These are phyloP conservation scores for Halophytophthora polymorphica DNA, from an alignment of 352 stramenopile species.

Conservation along the genomic window DNA sequence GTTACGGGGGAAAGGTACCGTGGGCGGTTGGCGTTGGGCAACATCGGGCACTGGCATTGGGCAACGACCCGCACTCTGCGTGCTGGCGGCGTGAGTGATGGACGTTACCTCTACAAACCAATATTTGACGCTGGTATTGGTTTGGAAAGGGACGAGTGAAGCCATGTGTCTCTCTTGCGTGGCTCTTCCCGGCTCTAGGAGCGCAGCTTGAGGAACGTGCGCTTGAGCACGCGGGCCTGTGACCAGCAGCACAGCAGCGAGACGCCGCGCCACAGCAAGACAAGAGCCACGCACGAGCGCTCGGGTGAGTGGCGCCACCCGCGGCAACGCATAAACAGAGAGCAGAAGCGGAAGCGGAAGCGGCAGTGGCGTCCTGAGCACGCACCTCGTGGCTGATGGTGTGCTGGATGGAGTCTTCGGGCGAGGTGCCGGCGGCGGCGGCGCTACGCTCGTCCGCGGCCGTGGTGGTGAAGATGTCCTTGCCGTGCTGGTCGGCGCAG, in stretches of 20 bases:
- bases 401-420: constrained; percentile 43
- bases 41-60: not conserved
- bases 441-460: constrained; percentile 31
- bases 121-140: too few relatives aligned
- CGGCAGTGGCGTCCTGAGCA: not conserved
- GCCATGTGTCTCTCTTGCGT: too few relatives aligned
- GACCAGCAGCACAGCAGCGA: not conserved
- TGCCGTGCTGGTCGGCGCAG: constrained; percentile 87
- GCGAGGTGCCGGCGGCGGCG: constrained; percentile 10
- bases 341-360: too few relatives aligned
- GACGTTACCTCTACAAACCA: too few relatives aligned
- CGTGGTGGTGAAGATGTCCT: constrained; percentile 89
- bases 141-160: too few relatives aligned
- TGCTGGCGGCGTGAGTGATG: not conserved
- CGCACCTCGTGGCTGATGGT: constrained; percentile 92
- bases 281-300: constrained; percentile 1
- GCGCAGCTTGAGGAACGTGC: constrained; percentile 91
- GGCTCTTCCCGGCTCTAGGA: constrained; percentile 29
- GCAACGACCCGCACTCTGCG: too few relatives aligned
- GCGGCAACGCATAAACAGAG: too few relatives aligned
- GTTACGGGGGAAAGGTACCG: too few relatives aligned
- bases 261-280: not conserved
- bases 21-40: not conserved
- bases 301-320: too few relatives aligned
- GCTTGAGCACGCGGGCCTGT: constrained; percentile 90